These are phyloP conservation scores for Gnaphalium uliginosum DNA, from an alignment of 129 eudicot species.

Conservation along the genomic window DNA sequence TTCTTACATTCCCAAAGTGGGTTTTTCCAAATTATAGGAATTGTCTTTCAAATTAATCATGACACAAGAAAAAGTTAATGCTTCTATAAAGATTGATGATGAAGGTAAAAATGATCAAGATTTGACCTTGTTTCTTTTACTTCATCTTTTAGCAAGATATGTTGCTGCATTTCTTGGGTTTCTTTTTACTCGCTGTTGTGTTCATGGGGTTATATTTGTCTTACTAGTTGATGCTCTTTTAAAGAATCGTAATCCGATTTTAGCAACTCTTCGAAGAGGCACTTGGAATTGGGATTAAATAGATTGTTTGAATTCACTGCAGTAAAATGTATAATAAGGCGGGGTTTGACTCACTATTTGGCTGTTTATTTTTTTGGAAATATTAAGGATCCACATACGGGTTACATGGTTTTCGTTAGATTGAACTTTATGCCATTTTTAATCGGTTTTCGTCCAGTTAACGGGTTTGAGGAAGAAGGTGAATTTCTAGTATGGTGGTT, in stretches of 20 bases:
- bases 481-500: slow-evolving; percentile 62
- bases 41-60: slow-evolving; percentile 39
- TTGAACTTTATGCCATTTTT: slow-evolving; percentile 86
- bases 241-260: slow-evolving; percentile 44
- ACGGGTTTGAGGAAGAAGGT: slow-evolving; percentile 60
- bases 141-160: slow-evolving; percentile 37
- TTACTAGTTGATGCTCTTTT: slow-evolving; percentile 56
- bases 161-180: slow-evolving; percentile 52
- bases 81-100: slow-evolving; percentile 13
- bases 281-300: slow-evolving; percentile 53
- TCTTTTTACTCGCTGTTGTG: slow-evolving; percentile 61
- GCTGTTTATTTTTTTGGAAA: slow-evolving; percentile 66
- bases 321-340: slow-evolving; percentile 67
- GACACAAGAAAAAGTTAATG: not conserved
- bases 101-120: not conserved
- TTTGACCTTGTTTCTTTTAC: too few relatives aligned
- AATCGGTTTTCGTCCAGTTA: slow-evolving; percentile 45
- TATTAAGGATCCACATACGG: slow-evolving; percentile 65
- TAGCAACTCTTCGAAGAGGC: slow-evolving; percentile 49
- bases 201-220: slow-evolving; percentile 67
- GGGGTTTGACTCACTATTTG: slow-evolving; percentile 42
- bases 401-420: slow-evolving; percentile 71
- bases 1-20: slow-evolving; percentile 36
- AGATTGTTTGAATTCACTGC: slow-evolving; percentile 51
- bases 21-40: slow-evolving; percentile 27